Evolutionary conservation across 2,329 filamentous ascomycete species (phyloP), one percentile per base, ranked within the genome.

Genomic region (Pestalotiopsis sp.): DNA sequence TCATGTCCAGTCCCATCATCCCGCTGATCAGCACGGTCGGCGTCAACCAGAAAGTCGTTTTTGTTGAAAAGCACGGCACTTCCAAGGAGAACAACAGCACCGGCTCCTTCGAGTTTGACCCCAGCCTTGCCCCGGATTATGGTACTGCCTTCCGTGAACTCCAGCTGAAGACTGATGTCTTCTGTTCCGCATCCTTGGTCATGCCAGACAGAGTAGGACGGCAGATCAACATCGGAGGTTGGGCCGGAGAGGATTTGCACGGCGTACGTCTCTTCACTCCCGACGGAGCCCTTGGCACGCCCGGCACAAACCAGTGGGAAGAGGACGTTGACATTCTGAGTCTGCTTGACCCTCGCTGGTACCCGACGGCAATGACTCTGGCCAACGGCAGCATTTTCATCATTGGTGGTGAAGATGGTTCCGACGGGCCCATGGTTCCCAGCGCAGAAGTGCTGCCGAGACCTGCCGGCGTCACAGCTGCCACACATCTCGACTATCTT

Each of bases 81-180:
- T 84, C 84, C n/a, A 79, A 81, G 3, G 81, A 82, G 27, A 87
- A 86, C 39, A 88, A 87, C 75, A 83, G 84, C 56, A 89, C 87
- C 3, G 87, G 87, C 60, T 85, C 87, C 1, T 90, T 88, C 71
- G 88, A 90, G 74, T 80, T 88, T n/a, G 87, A 90, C 73, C 79
- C 85, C 0, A 76, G 80, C 9, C 77, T 80, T 45, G 75, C 84
- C 20, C 77, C 81, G 69, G 80, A 84, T 71, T 85, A 83, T 68
- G 74, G 76, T n/a, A 76, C 75, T 5, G 85, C 85, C 3, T 89
- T 85, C 85, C 81, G 86, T 64, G 74, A 82, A n/a, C 83, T 89
- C 78, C 84, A 87, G 71, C 81, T 73, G 73, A 85, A 87, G 77
- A 87, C 86, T 0, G 88, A 90, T 72, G 82, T 89, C 31, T 90